Percentiles rank a stretch among this genome's conserved stretches.
phyloP scores from a whole-genome alignment of 768 basidiomycete genomes.

The Leucosporidium yakuticum region DNA sequence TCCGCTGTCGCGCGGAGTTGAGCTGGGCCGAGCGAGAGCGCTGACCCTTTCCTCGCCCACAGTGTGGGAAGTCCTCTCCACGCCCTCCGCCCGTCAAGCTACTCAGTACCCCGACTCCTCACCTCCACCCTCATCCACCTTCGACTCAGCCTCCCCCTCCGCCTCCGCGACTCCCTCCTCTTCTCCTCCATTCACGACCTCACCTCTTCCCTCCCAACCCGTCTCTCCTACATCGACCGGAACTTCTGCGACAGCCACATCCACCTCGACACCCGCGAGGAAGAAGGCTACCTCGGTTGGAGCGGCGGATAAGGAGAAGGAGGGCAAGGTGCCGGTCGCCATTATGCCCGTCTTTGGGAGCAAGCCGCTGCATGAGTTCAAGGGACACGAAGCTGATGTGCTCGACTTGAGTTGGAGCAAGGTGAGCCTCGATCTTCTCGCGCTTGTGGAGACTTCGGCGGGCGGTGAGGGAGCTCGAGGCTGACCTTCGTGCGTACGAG shows the following conservation, averaged over 20 bases:
- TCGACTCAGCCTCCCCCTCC: neutral
- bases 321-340: neutral
- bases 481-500: neutral
- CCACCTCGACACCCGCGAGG: neutral
- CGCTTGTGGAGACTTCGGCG: too few relatives aligned
- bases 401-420: slow-evolving; percentile 41
- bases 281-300: neutral
- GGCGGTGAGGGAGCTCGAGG: neutral
- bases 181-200: neutral
- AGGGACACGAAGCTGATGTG: slow-evolving; percentile 39
- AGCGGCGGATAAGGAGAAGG: neutral
- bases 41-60: neutral
- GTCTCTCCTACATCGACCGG: neutral
- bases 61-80: slow-evolving; percentile 38
- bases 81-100: slow-evolving; percentile 9
- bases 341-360: slow-evolving; percentile 32
- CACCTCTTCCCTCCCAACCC: neutral
- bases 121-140: neutral
- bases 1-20: neutral
- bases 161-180: neutral
- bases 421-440: slow-evolving; percentile 13
- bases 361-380: slow-evolving; percentile 33
- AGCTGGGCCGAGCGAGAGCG: neutral
- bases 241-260: neutral
- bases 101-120: neutral